Evolutionary conservation across 2,329 filamentous ascomycete genomes (phyloP), one percentile per base, ranked within the genome.

Genomic region (Aspergillus novofumigatus): DNA sequence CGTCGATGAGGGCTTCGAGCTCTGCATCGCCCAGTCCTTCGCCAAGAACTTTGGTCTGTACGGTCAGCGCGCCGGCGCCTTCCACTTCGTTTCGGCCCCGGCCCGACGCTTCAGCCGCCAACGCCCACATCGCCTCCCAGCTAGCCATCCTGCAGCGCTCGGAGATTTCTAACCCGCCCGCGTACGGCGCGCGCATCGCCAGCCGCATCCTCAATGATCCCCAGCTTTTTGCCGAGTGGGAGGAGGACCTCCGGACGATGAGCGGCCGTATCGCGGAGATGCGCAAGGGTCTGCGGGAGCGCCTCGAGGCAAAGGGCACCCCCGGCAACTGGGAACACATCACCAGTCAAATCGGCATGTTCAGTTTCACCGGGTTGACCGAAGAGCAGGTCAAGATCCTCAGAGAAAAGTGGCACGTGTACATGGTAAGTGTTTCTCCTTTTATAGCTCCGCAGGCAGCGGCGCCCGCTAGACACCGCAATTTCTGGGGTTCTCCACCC

Each of bases 291-390:
- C 79, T 99, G 66, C 85, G 91, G 52, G 78, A 80, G 55, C 91
- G 92, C 76, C 85, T 99, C 10, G 93, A 97, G 78, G 85, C 87
- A 69, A 83, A 93, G 58, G 86, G 85, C 29, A 97, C 94, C 0
- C 93, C 93, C 0, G 93, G 93, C 32, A 89, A 84, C 14, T 99
- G 94, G 94, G 91, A 92, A 71, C 94, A 99, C 78, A 96, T 99
- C 73, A 97, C 92, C 17, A 90, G 95, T 69, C 94, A 99, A 83
- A 99, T 99, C 72, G 94, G 94, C 79, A 99, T 99, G 94, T 99
- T 99, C 80, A 93, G 88, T 75, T 99, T 96, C 56, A 81, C 81
- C 0, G 83, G 82, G 0, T 69, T 85, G 58, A 78, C 59, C 4
- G 76, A 80, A 57, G 58, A 69, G 3, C 81, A 84, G 60, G 80